Evolutionary conservation across 176 grass and related monocot species (phyloP).

Genomic region (Thinopyrum elongatum): DNA sequence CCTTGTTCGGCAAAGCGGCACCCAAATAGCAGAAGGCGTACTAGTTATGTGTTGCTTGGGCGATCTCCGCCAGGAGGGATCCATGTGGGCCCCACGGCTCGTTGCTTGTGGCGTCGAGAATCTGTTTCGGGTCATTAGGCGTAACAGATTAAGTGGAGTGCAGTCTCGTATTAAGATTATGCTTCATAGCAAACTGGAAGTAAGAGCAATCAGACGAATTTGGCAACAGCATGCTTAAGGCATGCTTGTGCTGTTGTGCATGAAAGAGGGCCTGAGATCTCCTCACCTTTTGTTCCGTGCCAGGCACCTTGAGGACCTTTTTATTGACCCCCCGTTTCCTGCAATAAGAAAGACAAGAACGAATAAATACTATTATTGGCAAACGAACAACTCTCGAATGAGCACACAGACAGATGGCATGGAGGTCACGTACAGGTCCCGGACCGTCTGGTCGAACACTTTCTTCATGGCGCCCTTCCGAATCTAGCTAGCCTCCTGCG

Average conservation of each 20-base stretch:
- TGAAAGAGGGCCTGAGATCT: constrained; percentile 14
- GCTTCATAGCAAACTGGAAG: neutral
- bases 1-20: neutral
- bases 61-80: constrained; percentile 87
- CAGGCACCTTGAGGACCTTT: constrained; percentile 93
- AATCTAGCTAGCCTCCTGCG: constrained; percentile 26
- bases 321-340: constrained; percentile 97
- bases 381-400: neutral
- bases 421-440: constrained; percentile 70
- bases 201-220: neutral
- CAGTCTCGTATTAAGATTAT: neutral
- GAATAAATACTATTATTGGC: neutral
- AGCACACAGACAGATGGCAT: neutral
- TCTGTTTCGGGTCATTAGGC: constrained; percentile 30
- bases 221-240: neutral
- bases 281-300: constrained; percentile 84
- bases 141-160: neutral
- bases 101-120: constrained; percentile 98
- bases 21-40: constrained; percentile 33
- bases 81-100: constrained; percentile 98
- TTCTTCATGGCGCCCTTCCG: constrained; percentile 68
- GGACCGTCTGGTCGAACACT: constrained; percentile 96
- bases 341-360: neutral
- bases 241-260: neutral
- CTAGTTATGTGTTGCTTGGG: constrained; percentile 76